Base-by-base conservation (phyloP, 257 asterid species). In the Dorcoceras hygrometricum region DNA sequence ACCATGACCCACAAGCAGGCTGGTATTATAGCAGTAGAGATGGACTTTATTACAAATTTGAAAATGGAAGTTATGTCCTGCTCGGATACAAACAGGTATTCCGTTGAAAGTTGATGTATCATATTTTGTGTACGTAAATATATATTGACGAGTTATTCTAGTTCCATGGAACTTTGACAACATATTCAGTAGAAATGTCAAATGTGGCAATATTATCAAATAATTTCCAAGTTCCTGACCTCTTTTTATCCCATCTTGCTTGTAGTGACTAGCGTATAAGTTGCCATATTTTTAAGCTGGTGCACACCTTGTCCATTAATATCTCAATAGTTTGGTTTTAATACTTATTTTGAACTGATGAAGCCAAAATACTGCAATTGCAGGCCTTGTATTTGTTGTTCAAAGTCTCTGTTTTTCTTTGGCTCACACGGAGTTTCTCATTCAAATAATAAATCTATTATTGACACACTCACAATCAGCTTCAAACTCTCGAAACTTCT, bases 1-100 rank as follows among this genome's bases (percentile, higher is more conserved):
- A 93, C 80, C 92, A 86, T 64, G 95, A 85, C 57, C 97, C 95
- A 31, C 59, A 77, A 61, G 99, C 83, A 8, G 95, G 89, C 5
- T 90, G 99, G 99, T 93, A 93, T 75, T 93, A 90, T 62, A 90
- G 86, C 84, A 80, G 81, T 76, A 74, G 69, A 62, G 97, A 93
- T 79, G 95, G 96, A 57, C 84, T 76, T 54, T 93, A 90, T 71
- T 93, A 93, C 87, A 86, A 80, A 72, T 93, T 83, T 70, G 97
- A 90, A 80, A 80, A 85, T 78, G 99, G 95, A 71, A 86, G 83
- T 51, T 93, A 90, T 78, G 90, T 90, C 68, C 90, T 76, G 62
- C 80, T 88, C 14, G 77, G 83, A 8, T 75, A 78, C 54, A 60
- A 71, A 77, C 81, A 75, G 93, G 97, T 88, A 73, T 58, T 34